Evolutionary conservation across 192 early-diverging fungal species (phyloP).

Genomic region (Coemansia sp.): DNA sequence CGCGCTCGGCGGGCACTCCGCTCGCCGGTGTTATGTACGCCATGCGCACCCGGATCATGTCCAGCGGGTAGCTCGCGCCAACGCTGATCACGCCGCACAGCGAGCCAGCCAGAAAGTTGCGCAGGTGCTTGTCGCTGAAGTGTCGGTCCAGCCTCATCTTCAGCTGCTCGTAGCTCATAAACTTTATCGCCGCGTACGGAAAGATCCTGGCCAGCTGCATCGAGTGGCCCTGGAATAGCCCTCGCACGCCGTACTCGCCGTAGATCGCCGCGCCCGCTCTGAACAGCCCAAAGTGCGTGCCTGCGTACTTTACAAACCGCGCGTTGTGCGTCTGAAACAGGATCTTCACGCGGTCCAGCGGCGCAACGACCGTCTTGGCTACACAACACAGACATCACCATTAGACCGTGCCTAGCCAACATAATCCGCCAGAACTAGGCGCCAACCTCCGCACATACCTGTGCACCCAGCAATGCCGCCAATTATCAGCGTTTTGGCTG

Average conservation of each 20-base stretch:
- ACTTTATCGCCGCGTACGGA: constrained; percentile 97
- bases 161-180: constrained; percentile 95
- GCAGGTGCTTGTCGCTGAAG: constrained; percentile 64
- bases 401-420: not conserved
- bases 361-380: constrained; percentile 82
- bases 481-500: constrained; percentile 31
- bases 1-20: constrained; percentile 57
- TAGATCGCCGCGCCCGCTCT: constrained; percentile 79
- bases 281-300: constrained; percentile 72
- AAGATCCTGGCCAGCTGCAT: constrained; percentile 94
- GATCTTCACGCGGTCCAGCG: constrained; percentile 85
- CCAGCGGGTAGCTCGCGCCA: constrained; percentile 90
- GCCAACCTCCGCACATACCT: constrained; percentile 15
- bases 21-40: constrained; percentile 66
- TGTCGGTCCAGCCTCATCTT: constrained; percentile 67
- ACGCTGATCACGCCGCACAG: constrained; percentile 84
- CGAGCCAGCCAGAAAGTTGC: constrained; percentile 85
- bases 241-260: constrained; percentile 67
- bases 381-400: not conserved
- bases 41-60: constrained; percentile 91
- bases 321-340: constrained; percentile 82
- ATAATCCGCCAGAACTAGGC: not conserved
- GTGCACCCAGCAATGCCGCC: constrained; percentile 58
- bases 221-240: constrained; percentile 94
- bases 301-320: constrained; percentile 62